phyloP scores from a whole-genome alignment of 805 yeast species.

The Zygosaccharomyces pseudorouxii region DNA sequence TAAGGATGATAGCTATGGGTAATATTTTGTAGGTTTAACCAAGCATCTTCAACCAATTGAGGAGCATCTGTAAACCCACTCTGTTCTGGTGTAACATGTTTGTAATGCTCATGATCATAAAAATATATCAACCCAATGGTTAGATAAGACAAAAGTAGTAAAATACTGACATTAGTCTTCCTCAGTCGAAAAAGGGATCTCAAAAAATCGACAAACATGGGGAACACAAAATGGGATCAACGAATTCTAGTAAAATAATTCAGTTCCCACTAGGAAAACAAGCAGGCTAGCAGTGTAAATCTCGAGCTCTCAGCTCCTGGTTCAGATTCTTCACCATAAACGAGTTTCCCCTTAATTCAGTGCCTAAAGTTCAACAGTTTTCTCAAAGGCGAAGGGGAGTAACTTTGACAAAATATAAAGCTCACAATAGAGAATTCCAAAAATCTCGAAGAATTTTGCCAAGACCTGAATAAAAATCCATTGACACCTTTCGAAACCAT shows the following conservation, averaged over 20 bases:
- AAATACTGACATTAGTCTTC: conserved; percentile 60
- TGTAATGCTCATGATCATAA: conserved; percentile 20
- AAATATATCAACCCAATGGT: conserved; percentile 39
- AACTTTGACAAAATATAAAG: background rate
- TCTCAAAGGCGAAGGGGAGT: background rate
- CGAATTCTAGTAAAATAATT: background rate
- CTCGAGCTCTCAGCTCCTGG: background rate
- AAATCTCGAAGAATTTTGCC: background rate
- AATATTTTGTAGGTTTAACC: conserved; percentile 70
- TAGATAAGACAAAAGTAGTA: conserved; percentile 47
- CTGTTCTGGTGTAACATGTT: conserved; percentile 16
- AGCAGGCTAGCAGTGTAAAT: too few species aligned
- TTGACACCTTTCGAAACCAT: background rate
- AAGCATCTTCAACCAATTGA: conserved; percentile 38
- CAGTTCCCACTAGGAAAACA: too few species aligned
- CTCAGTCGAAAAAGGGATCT: conserved; percentile 63
- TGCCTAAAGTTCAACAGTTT: background rate
- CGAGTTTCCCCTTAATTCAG: background rate
- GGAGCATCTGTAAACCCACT: conserved; percentile 41
- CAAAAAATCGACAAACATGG: conserved; percentile 25
- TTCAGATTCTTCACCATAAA: background rate
- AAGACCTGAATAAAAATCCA: background rate
- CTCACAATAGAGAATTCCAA: background rate
- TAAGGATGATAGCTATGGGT: conserved; percentile 72
- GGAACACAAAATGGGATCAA: background rate